phyloP scores from a whole-genome alignment of 768 basidiomycete genomes.

The Clavulina sp. region DNA sequence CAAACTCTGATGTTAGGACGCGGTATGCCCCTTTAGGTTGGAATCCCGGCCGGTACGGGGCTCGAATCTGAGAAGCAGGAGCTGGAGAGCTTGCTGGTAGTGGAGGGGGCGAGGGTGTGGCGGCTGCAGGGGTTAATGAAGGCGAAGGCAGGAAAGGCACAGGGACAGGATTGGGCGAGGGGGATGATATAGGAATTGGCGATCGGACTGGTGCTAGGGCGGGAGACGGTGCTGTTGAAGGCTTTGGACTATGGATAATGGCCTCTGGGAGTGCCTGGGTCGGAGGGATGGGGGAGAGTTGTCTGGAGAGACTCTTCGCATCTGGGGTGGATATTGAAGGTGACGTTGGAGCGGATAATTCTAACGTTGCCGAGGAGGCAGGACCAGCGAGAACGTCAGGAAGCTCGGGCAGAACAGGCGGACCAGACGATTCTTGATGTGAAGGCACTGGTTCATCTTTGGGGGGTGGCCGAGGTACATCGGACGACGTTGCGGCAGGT shows the following conservation, averaged over 20 bases:
- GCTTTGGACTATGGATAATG: too few relatives aligned
- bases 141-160: background rate
- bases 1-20: conserved; percentile 68
- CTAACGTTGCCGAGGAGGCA: background rate
- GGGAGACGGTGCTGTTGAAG: conserved; percentile 1
- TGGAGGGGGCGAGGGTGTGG: background rate
- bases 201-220: background rate
- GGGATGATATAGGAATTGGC: background rate
- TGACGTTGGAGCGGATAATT: background rate
- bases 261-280: too few relatives aligned
- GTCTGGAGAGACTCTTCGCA: background rate
- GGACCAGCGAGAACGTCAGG: too few relatives aligned
- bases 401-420: too few relatives aligned
- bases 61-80: too few relatives aligned
- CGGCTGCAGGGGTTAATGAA: background rate
- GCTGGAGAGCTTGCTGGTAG: too few relatives aligned
- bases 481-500: conserved; percentile 2
- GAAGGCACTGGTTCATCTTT: background rate
- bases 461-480: background rate
- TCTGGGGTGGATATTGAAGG: background rate
- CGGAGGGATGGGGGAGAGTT: background rate
- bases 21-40: conserved; percentile 78
- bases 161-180: conserved; percentile 1
- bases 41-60: conserved; percentile 80
- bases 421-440: too few relatives aligned